Evolutionary conservation across 495 filamentous ascomycete genomes (phyloP), one percentile per base, ranked within the genome.

Genomic region (Tuber indicum): DNA sequence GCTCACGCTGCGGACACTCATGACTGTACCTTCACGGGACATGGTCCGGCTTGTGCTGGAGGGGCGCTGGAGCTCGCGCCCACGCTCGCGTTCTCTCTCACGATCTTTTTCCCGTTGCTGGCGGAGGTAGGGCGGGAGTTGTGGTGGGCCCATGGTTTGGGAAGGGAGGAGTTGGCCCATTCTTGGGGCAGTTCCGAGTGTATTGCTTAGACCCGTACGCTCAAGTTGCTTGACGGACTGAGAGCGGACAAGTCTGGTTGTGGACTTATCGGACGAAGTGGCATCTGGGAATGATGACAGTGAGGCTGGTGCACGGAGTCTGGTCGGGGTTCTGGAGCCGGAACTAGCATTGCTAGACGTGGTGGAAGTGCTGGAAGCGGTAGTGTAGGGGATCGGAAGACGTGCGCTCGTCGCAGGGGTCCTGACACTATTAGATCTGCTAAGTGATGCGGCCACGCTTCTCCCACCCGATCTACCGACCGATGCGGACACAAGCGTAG

Each of bases 381-480:
- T 1, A 32, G 58, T 7, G 58, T 66, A 36, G 1, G 58, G 58
- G 26, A 66, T 66, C 17, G 58, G 58, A 36, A 16, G 58, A 66
- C 58, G 58, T 32, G 58, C 26, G 16, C 26, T 66, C 36, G 58
- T 36, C 12, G 26, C 79, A 8, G 79, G 79, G 4, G 79, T 81
- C 36, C 70, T 77, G 46, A 72, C 75, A 21, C 79, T 71, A 9
- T 73, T 42, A 17, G 79, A 73, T 52, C 71, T 76, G 43, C 76
- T 43, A 39, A 74, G 76, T n/a, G 79, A n/a, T 8, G 72, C 66
- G 44, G 66, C 52, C 44, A 82, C 52, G 26, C 47, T 76, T 47
- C 76, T 78, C 14, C 75, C 75, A 19, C 58, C 72, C 3, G 81
- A 47, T 66, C 78, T 79, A 7, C 81, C 79, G 17, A 79, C 49